Percentiles rank a stretch among this genome's conserved stretches.
These are phyloP conservation scores for Mortierella sp. DNA, from an alignment of 371 early-diverging fungal species.

Conservation along the genomic window DNA sequence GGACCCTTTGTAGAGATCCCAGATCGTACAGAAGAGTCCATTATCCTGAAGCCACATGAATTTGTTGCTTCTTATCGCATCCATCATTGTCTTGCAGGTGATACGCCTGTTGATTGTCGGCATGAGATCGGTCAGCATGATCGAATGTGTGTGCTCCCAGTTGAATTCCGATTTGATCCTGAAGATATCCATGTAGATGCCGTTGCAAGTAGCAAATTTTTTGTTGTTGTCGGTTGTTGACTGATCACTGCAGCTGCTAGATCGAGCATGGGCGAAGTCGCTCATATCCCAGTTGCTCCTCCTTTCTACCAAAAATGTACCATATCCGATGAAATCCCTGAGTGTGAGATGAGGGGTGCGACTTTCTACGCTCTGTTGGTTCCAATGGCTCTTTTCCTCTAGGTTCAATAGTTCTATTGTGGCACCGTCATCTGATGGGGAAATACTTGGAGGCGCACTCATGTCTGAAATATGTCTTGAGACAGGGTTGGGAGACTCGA, in stretches of 20 bases:
- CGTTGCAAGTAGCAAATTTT: conserved; percentile 37
- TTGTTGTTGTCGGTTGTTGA: background rate
- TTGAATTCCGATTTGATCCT: conserved; percentile 12
- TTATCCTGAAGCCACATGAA: conserved; percentile 52
- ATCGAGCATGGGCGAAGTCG: conserved; percentile 26
- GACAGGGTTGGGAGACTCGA: too few relatives aligned
- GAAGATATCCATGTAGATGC: conserved; percentile 36
- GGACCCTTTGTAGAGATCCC: conserved; percentile 39
- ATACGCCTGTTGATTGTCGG: conserved; percentile 43
- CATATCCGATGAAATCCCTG: conserved; percentile 64
- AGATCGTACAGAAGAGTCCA: conserved; percentile 39
- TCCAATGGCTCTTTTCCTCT: too few relatives aligned
- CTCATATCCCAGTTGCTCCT: conserved; percentile 56
- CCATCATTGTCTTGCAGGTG: conserved; percentile 54
- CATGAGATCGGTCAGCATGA: conserved; percentile 25
- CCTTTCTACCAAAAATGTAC: conserved; percentile 65
- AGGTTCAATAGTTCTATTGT: too few relatives aligned
- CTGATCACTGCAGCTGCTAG: background rate
- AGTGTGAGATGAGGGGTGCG: conserved; percentile 1
- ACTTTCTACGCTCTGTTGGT: too few relatives aligned
- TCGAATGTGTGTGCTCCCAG: conserved; percentile 32
- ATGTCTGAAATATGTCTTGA: too few relatives aligned
- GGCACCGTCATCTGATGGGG: too few relatives aligned
- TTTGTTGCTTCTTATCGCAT: conserved; percentile 30
- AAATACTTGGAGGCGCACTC: too few relatives aligned